phyloP scores from a whole-genome alignment of 352 stramenopile genomes.

The Blastocystis sp. region DNA sequence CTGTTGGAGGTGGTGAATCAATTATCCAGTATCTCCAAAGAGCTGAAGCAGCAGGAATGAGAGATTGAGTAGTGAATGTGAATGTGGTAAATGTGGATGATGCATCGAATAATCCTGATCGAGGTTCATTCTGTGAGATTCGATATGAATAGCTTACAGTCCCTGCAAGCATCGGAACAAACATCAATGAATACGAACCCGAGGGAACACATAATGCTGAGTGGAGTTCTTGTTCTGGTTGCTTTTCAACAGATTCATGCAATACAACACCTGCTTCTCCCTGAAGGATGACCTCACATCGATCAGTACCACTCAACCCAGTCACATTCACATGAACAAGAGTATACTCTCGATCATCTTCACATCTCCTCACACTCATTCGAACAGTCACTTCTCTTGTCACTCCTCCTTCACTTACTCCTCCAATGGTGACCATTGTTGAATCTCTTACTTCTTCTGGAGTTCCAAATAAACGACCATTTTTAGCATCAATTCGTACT shows the following conservation, averaged over 20 bases:
- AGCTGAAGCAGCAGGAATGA: neutral
- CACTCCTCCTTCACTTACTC: too few relatives aligned
- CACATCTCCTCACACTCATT: too few relatives aligned
- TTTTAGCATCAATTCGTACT: conserved; percentile 20
- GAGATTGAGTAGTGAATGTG: neutral
- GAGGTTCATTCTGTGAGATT: neutral
- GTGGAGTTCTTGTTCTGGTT: neutral
- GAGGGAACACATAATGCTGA: neutral
- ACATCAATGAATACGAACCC: neutral
- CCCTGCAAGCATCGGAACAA: neutral
- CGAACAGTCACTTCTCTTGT: too few relatives aligned
- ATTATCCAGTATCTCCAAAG: neutral
- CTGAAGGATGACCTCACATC: neutral
- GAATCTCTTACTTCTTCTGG: neutral
- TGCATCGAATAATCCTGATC: conserved; percentile 6
- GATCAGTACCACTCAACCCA: neutral
- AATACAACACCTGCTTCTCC: too few relatives aligned
- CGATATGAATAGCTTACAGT: neutral
- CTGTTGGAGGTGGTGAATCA: neutral
- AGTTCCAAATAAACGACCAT: conserved; percentile 11
- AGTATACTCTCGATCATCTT: too few relatives aligned
- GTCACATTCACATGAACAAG: neutral
- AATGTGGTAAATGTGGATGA: neutral
- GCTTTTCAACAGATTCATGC: too few relatives aligned
- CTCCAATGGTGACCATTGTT: neutral